Base-by-base conservation (phyloP, 768 basidiomycete genomes). In the Cystobasidium onofrii region DNA sequence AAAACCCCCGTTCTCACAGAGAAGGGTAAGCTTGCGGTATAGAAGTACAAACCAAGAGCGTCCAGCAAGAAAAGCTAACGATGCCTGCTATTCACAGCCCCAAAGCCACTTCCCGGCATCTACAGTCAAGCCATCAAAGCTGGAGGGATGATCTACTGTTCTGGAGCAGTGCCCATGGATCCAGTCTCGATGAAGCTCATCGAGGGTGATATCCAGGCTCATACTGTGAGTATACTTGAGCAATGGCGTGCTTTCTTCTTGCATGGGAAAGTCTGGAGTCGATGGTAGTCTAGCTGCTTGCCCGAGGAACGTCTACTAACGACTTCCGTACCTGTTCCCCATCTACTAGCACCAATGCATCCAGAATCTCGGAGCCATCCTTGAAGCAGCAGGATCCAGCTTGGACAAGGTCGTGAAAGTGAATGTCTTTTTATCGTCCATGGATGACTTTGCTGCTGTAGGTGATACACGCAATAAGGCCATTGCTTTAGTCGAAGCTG, bases 101-200 rank as follows among this genome's bases (percentile, higher is more conserved):
- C 57, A 18, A 31, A 61, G 36, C 57, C 57, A 4, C 57, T 61
- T 15, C 29, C 29, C 3, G 57, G 57, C 57, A 61, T 61, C 57
- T 61, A 61, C 57, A 33, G 31, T 15, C 57, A 61, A n/a, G 57
- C 57, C 13, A 61, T 61, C 13, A 61, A 61, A 29, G 57, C 57
- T 15, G 57, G 57, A 18, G 31, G 31, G 29, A 33, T 61, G 31
- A 25, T 61, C 3, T 61, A 33, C 57, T 61, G 57, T 25, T 61
- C 57, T 2, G 57, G 57, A 31, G 29, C 57, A 4, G 36, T 61
- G 6, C 31, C 57, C 3, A 39, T 31, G 29, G 57, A 61, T 29
- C 57, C 57, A 3, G 36, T 33, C 4, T 33, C 57, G 4, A 39
- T 31, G 36, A 61, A 61, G 57, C 57, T 61, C 9, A 61, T 61